These are phyloP conservation scores for Croton setiger DNA, from an alignment of 441 rosid genomes.

Conservation along the genomic window DNA sequence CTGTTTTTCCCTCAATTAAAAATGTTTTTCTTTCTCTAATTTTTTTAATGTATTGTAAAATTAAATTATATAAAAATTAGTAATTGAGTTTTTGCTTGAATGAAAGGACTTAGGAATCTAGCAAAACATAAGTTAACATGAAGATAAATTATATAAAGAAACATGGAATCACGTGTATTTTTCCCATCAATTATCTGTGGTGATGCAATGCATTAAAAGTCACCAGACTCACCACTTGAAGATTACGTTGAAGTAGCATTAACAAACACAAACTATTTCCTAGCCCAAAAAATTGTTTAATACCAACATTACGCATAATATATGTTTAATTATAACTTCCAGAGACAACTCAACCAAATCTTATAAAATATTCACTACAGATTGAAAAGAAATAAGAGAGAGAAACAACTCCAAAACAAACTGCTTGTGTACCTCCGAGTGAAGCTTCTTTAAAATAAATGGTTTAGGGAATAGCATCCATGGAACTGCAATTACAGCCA, in stretches of 20 bases:
- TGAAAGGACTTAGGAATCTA: too few relatives aligned
- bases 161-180: too few relatives aligned
- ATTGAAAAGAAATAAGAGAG: not conserved
- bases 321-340: not conserved
- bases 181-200: not conserved
- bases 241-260: not conserved
- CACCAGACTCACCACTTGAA: not conserved
- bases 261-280: not conserved
- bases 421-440: constrained; percentile 51
- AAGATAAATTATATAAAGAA: too few relatives aligned
- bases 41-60: too few relatives aligned
- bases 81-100: too few relatives aligned
- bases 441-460: constrained; percentile 83
- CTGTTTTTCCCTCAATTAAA: too few relatives aligned
- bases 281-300: not conserved
- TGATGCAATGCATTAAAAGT: not conserved
- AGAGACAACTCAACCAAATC: not conserved
- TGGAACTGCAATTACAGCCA: constrained; percentile 85
- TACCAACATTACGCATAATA: not conserved
- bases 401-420: constrained; percentile 11
- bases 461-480: constrained; percentile 99
- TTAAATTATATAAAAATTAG: too few relatives aligned
- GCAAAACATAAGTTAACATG: too few relatives aligned
- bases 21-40: too few relatives aligned
- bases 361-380: not conserved